These are phyloP conservation scores for Kluyveromyces siamensis DNA, from an alignment of 805 yeast species.

Conservation along the genomic window DNA sequence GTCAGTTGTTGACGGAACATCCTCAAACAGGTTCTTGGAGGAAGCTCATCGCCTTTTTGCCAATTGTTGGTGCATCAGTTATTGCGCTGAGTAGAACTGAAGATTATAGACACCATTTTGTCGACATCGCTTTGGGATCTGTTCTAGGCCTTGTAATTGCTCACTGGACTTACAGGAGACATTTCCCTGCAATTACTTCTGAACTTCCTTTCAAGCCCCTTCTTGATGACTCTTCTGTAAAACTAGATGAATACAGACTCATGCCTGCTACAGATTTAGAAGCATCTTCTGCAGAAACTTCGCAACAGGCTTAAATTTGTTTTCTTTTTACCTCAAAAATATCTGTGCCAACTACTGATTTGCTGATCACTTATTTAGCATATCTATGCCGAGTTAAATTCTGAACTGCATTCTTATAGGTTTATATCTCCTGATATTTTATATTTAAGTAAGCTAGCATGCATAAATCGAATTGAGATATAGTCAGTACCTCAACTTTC, in stretches of 20 bases:
- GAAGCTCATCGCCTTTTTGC: constrained; percentile 41
- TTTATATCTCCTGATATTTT: too few relatives aligned
- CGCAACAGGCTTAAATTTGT: too few relatives aligned
- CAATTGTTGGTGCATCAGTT: constrained; percentile 57
- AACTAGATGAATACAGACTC: constrained; percentile 15
- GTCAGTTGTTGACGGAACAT: constrained; percentile 48
- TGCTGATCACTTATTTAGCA: too few relatives aligned
- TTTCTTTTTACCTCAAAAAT: too few relatives aligned
- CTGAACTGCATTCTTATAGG: too few relatives aligned
- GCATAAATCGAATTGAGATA: too few relatives aligned
- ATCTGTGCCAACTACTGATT: too few relatives aligned
- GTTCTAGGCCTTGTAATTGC: constrained; percentile 56
- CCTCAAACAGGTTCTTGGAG: constrained; percentile 56
- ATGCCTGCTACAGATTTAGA: constrained; percentile 7
- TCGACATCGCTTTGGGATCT: constrained; percentile 73
- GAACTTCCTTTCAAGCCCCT: constrained; percentile 32
- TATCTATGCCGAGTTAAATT: too few relatives aligned
- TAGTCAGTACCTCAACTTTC: too few relatives aligned
- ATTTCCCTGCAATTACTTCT: constrained; percentile 32
- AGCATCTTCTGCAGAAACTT: constrained; percentile 12
- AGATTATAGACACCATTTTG: constrained; percentile 89
- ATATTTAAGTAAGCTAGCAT: too few relatives aligned
- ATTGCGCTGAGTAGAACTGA: constrained; percentile 82
- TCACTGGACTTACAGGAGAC: constrained; percentile 31
- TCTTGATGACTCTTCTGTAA: constrained; percentile 34